These are phyloP conservation scores for Cordyceps fumosorosea DNA, from an alignment of 2,329 filamentous ascomycete species.

Conservation along the genomic window DNA sequence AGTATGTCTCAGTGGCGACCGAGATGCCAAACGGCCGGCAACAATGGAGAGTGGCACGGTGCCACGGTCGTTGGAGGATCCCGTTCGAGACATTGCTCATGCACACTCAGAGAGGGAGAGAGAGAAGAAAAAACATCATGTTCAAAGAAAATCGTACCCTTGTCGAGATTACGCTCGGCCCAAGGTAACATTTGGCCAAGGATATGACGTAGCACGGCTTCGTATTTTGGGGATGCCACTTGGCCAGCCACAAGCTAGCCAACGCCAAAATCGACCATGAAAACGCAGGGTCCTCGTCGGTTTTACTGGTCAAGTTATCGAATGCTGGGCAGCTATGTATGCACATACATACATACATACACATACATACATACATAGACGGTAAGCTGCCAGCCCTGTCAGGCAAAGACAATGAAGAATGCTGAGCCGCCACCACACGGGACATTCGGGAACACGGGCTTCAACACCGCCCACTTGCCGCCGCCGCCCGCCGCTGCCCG, in stretches of 20 bases:
- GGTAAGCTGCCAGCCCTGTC: background rate
- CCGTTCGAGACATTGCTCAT: background rate
- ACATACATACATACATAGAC: too few species aligned
- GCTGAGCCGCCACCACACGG: too few species aligned
- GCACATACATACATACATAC: too few species aligned
- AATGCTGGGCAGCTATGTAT: background rate
- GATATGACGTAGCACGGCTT: constrained; percentile 19
- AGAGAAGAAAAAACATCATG: background rate
- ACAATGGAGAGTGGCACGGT: background rate
- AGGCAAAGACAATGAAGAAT: background rate
- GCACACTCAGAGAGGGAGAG: background rate
- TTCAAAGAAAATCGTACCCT: too few species aligned
- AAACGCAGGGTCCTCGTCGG: constrained; percentile 7
- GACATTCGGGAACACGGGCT: too few species aligned
- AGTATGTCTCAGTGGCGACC: background rate
- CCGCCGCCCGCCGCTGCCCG: background rate
- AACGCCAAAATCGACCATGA: background rate
- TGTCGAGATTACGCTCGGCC: background rate
- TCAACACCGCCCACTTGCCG: too few species aligned
- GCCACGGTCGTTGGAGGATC: background rate
- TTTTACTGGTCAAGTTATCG: background rate
- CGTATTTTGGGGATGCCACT: constrained; percentile 15
- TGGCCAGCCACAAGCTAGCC: background rate
- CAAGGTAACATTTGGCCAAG: constrained; percentile 1
- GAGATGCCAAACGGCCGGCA: background rate